A percentile compares a stretch with the other conserved stretches of the same genome.
Evolutionary conservation across 2,329 filamentous ascomycete species (phyloP).

Genomic region (Hypoxylon sp.): DNA sequence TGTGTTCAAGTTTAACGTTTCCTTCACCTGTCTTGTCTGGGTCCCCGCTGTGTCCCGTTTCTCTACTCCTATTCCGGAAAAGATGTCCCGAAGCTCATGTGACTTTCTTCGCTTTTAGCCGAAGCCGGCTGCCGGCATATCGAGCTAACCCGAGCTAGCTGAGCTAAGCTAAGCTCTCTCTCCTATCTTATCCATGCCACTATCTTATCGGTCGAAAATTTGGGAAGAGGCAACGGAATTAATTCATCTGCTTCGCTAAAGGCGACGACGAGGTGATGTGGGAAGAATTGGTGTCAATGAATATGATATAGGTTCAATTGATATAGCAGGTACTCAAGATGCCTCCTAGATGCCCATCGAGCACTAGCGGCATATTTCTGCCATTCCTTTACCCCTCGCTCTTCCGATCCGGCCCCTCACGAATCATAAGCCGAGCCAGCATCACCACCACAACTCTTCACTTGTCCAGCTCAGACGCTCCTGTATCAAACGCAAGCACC

Average conservation of each 20-base stretch:
- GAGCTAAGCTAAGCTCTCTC: conserved; percentile 4
- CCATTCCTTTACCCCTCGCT: conserved; percentile 62
- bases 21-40: too few relatives aligned
- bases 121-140: conserved; percentile 33
- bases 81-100: conserved; percentile 35
- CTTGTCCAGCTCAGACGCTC: conserved; percentile 34
- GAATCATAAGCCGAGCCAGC: conserved; percentile 36
- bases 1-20: too few relatives aligned
- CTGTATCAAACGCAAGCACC: conserved; percentile 36
- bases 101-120: conserved; percentile 28
- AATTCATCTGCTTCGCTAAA: too few relatives aligned
- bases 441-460: conserved; percentile 41
- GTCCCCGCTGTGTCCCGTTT: conserved; percentile 18
- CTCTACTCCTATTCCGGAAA: conserved; percentile 30
- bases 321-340: conserved; percentile 43
- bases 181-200: conserved; percentile 26
- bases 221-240: too few relatives aligned
- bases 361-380: conserved; percentile 50
- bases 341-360: conserved; percentile 53
- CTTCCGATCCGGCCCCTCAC: conserved; percentile 45
- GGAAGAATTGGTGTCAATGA: conserved; percentile 5
- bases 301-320: conserved; percentile 10
- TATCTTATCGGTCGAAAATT: conserved; percentile 22
- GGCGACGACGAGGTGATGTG: too few relatives aligned
- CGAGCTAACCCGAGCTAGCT: conserved; percentile 10